A percentile compares a stretch with the other conserved stretches of the same genome.
Conservation (phyloP, 768 basidiomycete genomes). For the Lactifluus hygrophoroides region DNA sequence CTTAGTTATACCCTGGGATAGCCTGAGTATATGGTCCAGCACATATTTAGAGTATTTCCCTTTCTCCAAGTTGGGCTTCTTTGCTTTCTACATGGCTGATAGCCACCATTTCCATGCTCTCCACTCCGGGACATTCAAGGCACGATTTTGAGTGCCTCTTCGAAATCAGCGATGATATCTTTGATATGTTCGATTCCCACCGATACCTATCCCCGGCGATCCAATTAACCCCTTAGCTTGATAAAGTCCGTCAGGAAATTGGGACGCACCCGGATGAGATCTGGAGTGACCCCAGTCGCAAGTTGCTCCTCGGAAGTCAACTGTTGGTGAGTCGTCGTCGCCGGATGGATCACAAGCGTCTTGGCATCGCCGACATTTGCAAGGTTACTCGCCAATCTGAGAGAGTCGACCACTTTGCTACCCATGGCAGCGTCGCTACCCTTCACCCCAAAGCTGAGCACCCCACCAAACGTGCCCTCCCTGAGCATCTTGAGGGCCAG, state of each 20-base stretch:
- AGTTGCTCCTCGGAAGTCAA: constrained; percentile 51
- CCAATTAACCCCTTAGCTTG: neutral
- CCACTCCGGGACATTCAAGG: no score
- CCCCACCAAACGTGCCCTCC: constrained; percentile 51
- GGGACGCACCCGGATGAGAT: constrained; percentile 56
- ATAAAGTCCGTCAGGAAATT: neutral
- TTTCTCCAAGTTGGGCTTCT: no score
- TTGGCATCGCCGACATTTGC: constrained; percentile 77
- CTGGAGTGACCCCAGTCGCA: constrained; percentile 62
- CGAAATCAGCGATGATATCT: constrained; percentile 39
- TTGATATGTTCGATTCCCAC: constrained; percentile 35
- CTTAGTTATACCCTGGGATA: no score
- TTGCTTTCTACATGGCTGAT: no score
- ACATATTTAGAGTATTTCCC: no score
- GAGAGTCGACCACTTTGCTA: constrained; percentile 56
- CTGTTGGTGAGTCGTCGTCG: constrained; percentile 70
- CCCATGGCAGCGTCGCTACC: constrained; percentile 41
- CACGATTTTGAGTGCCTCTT: constrained; percentile 29
- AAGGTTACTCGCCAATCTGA: constrained; percentile 63
- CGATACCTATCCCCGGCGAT: constrained; percentile 27
- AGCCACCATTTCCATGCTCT: no score
- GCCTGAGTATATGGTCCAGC: no score
- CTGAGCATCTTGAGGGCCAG: constrained; percentile 51
- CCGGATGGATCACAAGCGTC: constrained; percentile 73
- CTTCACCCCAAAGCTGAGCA: constrained; percentile 71